Base-by-base conservation (phyloP, 208 protist genomes). In the Leishmania guyanensis region DNA sequence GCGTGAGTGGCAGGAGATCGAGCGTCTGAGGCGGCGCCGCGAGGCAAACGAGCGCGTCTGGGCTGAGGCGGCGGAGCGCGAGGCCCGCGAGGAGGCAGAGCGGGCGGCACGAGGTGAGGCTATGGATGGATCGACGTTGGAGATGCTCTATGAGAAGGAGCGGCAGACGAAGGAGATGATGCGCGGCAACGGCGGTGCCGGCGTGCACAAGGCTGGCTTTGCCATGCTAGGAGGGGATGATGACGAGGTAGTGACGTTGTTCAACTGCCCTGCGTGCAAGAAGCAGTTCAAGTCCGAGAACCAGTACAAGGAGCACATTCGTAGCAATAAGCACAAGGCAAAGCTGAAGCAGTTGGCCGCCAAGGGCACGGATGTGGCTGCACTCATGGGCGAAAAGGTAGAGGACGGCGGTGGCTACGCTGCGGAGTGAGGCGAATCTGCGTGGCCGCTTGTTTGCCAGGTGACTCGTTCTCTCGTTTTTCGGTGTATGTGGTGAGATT, bases 291-390 rank as follows among this genome's bases (percentile, higher is more conserved):
- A 95, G 77, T 90, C 86, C 33, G 86, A 88, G 43, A 92, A 89
- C n/a, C 93, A 96, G 85, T 96, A 89, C 77, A 95, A 91, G 54
- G 94, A 97, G 77, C 95, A 98, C 82, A 75, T 97, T 46, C 90
- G 94, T 77, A 97, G 94, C 79, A 92, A 84, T 74, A 98, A 98
- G 80, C 95, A 98, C 80, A 97, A 95, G 79, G 91, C 92, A 36
- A 95, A 94, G 86, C 74, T 97, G 76, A 94, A 95, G 86, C 93
- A 98, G 75, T 81, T 97, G 8, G 86, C 92, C 1, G 86, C 90
- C 1, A 98, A 98, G 76, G 91, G 92, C 46, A 92, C 88, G 17
- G 91, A 95, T 78, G 89, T 93, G 17, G 86, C 88, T 65, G 90
- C 81, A 56, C 86, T 97, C 48, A 96, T 96, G 92, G 89, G 86